Percentiles rank a stretch among this genome's conserved stretches.
Conservation (phyloP, 345 rosid genomes). For the Lepidium aucheri region DNA sequence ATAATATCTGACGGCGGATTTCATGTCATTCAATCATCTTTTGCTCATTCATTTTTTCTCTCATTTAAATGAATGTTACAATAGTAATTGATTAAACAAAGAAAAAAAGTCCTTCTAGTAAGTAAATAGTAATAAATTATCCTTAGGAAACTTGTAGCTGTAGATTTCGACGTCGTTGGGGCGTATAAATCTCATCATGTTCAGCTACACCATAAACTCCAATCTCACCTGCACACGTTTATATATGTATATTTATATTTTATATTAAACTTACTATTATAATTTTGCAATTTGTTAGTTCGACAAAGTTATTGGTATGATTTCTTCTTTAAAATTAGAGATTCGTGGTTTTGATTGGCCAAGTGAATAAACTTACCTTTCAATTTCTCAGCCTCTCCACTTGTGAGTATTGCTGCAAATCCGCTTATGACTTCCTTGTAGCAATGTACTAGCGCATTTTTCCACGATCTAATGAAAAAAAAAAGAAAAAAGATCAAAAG, state of each 20-base stretch:
- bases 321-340: background rate
- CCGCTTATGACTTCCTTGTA: background rate
- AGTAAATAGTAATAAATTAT: background rate
- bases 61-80: background rate
- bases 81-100: background rate
- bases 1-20: background rate
- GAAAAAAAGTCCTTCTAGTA: background rate
- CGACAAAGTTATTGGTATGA: background rate
- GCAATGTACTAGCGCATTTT: slow-evolving; percentile 1
- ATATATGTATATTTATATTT: background rate
- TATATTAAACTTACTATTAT: background rate
- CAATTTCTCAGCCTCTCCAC: slow-evolving; percentile 10
- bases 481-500: too few relatives aligned
- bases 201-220: background rate
- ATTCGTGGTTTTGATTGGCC: background rate
- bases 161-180: background rate
- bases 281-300: background rate
- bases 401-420: slow-evolving; percentile 15
- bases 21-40: background rate
- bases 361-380: background rate
- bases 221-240: slow-evolving; percentile 4
- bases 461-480: background rate
- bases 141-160: background rate
- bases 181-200: background rate
- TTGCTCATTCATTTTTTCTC: background rate